A percentile compares a stretch with the other conserved stretches of the same genome.
Conservation (phyloP, 495 filamentous ascomycete genomes). For the Penicillium ochrochloron region DNA sequence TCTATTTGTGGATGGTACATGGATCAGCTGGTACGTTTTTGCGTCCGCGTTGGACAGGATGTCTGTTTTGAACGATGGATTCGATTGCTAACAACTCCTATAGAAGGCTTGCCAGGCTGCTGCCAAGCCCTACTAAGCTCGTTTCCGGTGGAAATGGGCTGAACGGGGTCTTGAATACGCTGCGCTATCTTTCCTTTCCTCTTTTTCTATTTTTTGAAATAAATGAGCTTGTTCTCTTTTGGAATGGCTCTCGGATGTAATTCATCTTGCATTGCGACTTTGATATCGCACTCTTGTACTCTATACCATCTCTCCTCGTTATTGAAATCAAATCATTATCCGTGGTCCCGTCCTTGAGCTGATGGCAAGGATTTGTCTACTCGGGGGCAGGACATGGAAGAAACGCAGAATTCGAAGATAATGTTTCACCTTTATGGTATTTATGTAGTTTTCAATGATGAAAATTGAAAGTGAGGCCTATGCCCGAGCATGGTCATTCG, state of each 20-base stretch:
- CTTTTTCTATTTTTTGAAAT: neutral
- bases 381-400: neutral
- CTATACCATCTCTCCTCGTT: slow-evolving; percentile 37
- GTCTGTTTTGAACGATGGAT: neutral
- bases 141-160: neutral
- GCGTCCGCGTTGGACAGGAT: neutral
- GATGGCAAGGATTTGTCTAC: slow-evolving; percentile 13
- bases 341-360: neutral
- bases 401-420: slow-evolving; percentile 4
- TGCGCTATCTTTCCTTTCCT: neutral
- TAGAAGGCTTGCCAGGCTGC: slow-evolving; percentile 93
- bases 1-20: slow-evolving; percentile 97
- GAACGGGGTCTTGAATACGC: neutral
- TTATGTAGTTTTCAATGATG: neutral
- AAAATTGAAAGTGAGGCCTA: neutral
- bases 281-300: slow-evolving; percentile 33
- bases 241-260: slow-evolving; percentile 12
- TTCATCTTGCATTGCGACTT: slow-evolving; percentile 28
- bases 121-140: slow-evolving; percentile 77
- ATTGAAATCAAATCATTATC: slow-evolving; percentile 21
- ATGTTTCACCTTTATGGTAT: neutral
- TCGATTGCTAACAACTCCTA: slow-evolving; percentile 32
- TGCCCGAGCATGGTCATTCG: neutral
- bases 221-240: neutral
- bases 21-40: slow-evolving; percentile 75